Evolutionary conservation across 306 rosid genomes (phyloP).

Genomic region (Heteromeles arbutifolia): DNA sequence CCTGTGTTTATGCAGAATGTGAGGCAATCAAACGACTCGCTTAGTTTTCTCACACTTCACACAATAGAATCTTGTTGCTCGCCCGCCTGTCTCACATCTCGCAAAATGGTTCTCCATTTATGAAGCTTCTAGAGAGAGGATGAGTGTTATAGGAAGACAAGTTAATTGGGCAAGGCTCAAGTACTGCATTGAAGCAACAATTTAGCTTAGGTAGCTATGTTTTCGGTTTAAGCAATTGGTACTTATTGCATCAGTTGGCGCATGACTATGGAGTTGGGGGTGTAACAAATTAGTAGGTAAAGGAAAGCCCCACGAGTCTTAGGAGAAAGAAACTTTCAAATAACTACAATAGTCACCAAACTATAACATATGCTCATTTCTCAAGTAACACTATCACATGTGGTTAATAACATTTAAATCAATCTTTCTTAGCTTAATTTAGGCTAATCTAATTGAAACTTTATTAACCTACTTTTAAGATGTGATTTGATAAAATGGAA

Average conservation of each 20-base stretch:
- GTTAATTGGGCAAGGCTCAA: background rate
- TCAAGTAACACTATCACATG: background rate
- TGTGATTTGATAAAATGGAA: background rate
- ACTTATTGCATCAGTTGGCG: slow-evolving; percentile 1
- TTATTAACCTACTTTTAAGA: background rate
- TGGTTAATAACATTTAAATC: background rate
- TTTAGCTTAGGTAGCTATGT: background rate
- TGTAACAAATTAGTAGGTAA: slow-evolving; percentile 24
- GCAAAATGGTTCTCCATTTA: no score
- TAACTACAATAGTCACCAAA: background rate
- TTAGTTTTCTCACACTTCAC: background rate
- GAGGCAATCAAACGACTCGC: background rate
- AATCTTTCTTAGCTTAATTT: background rate
- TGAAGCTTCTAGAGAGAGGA: background rate
- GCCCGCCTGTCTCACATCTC: no score
- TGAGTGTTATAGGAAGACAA: background rate
- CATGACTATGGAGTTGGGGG: background rate
- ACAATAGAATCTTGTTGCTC: no score
- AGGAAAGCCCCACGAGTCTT: background rate
- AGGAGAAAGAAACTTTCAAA: background rate
- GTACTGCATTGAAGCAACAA: slow-evolving; percentile 11
- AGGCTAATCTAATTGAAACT: background rate
- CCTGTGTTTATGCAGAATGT: background rate
- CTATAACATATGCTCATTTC: background rate
- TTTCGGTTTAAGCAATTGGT: background rate